Conservation (phyloP, 192 early-diverging fungal genomes). For the Gryganskiella cystojenkinii region DNA sequence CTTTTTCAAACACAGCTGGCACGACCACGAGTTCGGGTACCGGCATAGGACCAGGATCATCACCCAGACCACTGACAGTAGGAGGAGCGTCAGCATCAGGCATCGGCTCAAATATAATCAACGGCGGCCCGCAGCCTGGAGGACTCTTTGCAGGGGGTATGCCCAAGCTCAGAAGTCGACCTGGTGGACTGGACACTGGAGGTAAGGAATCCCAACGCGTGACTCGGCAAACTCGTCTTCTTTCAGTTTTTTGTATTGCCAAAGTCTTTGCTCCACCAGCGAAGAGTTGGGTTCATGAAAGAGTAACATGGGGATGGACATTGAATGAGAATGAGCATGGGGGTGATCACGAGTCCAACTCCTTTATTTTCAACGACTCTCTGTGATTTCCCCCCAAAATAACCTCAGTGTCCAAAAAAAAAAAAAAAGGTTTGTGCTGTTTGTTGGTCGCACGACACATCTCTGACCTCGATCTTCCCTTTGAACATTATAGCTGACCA, state of each 20-base stretch:
- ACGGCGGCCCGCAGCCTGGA: conserved; percentile 42
- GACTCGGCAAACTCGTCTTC: no score
- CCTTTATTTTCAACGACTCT: no score
- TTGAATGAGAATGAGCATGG: no score
- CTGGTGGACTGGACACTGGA: conserved; percentile 54
- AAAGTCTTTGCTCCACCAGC: no score
- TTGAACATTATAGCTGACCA: neutral
- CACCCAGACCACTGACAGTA: neutral
- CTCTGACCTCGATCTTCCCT: neutral
- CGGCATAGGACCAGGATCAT: neutral
- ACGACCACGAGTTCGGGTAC: neutral
- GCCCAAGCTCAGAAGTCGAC: conserved; percentile 64
- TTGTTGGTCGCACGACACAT: neutral
- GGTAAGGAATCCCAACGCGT: neutral
- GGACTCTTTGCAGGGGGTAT: conserved; percentile 70
- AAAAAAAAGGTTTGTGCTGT: no score
- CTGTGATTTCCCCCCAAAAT: no score
- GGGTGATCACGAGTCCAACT: no score
- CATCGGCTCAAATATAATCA: neutral
- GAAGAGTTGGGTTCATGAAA: no score
- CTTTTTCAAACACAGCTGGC: conserved; percentile 22
- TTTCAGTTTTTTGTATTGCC: no score
- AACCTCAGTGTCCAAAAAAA: no score
- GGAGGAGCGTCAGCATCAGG: neutral
- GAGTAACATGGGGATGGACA: no score